phyloP scores from a whole-genome alignment of 1,284 basidiomycete genomes.

The Trametes versicolor region DNA sequence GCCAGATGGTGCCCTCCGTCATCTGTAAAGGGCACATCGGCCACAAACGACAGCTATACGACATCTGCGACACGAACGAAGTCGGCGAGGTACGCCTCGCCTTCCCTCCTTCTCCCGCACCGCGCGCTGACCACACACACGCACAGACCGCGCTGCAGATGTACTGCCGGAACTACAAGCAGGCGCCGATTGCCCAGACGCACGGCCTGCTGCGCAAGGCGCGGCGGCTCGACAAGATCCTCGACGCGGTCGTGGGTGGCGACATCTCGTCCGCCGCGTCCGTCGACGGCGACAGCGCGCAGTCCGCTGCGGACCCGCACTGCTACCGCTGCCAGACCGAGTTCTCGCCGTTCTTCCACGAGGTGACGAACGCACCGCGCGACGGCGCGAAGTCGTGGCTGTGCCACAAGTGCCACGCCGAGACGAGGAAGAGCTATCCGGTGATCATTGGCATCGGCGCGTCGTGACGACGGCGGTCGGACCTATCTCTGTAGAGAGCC shows the following conservation, averaged over 20 bases:
- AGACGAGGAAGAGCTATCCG: conserved; percentile 35
- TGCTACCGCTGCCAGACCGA: conserved; percentile 51
- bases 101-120: not conserved
- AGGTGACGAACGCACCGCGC: conserved; percentile 34
- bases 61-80: conserved; percentile 87
- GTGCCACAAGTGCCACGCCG: conserved; percentile 68
- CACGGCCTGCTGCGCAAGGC: conserved; percentile 90
- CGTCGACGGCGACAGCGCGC: conserved; percentile 23
- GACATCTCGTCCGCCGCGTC: conserved; percentile 25
- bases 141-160: conserved; percentile 85
- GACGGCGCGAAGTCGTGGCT: conserved; percentile 47
- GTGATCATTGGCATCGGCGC: conserved; percentile 37
- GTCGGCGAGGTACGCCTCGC: conserved; percentile 69
- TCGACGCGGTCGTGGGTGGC: conserved; percentile 45
- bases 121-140: not conserved
- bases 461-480: conserved; percentile 27
- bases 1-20: conserved; percentile 83
- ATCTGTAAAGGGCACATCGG: conserved; percentile 87
- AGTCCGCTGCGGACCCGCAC: conserved; percentile 39
- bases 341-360: conserved; percentile 54
- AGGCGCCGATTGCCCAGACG: conserved; percentile 71
- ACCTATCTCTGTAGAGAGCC: not conserved
- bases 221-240: conserved; percentile 76
- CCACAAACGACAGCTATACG: conserved; percentile 74
- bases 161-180: conserved; percentile 87